Conservation (phyloP, 1,284 basidiomycete genomes). For the Fomitopsis schrenkii region DNA sequence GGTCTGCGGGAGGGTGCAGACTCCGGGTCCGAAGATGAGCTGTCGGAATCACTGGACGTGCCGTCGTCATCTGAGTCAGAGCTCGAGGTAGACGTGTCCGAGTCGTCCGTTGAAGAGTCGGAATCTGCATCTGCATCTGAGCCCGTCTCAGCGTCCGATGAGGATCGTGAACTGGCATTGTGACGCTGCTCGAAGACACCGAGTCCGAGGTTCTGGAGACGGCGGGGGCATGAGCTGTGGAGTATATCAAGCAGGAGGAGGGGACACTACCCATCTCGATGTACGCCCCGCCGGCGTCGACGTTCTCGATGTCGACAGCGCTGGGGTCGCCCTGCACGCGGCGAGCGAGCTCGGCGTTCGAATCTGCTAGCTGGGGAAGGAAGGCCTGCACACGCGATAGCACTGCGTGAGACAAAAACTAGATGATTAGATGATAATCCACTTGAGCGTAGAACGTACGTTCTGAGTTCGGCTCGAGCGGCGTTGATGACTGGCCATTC, state of each 20-base stretch:
- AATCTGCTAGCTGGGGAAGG: conserved; percentile 58
- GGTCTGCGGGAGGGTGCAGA: conserved; percentile 13
- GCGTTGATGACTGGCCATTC: neutral
- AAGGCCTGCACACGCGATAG: conserved; percentile 60
- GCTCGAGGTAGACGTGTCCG: neutral
- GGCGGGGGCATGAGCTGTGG: neutral
- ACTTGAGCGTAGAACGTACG: conserved; percentile 23
- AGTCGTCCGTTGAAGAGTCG: conserved; percentile 11
- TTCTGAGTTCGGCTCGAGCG: conserved; percentile 25
- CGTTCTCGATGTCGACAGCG: conserved; percentile 62
- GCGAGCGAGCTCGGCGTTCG: conserved; percentile 48
- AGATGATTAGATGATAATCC: too few relatives aligned
- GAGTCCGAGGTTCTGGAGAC: conserved; percentile 53
- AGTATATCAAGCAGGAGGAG: neutral
- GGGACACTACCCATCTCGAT: conserved; percentile 58
- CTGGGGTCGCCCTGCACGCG: conserved; percentile 41
- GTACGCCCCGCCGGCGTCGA: conserved; percentile 43
- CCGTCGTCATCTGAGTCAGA: neutral
- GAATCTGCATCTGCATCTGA: conserved; percentile 11
- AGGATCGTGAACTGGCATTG: conserved; percentile 8
- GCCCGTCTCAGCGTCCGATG: conserved; percentile 13
- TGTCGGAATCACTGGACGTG: conserved; percentile 4
- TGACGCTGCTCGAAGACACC: conserved; percentile 54
- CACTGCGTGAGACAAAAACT: too few relatives aligned
- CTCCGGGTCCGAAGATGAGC: conserved; percentile 1